Evolutionary conservation across 2,329 filamentous ascomycete species (phyloP).

Genomic region (Arthroderma sp.): DNA sequence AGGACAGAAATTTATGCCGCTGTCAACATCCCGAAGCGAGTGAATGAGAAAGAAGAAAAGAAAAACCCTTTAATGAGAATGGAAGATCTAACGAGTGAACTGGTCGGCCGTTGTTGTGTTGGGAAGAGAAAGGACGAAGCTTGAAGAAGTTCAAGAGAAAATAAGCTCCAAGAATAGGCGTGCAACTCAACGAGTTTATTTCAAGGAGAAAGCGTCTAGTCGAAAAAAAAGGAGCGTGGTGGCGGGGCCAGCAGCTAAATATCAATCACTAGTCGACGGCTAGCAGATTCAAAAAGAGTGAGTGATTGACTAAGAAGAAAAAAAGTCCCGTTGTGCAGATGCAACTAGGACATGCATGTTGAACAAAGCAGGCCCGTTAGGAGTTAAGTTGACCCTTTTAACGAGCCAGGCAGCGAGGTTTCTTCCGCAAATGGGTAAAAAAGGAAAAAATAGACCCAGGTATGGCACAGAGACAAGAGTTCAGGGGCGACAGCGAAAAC

Average conservation of each 20-base stretch:
- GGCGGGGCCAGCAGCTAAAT: neutral
- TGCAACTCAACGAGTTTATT: neutral
- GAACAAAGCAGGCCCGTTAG: neutral
- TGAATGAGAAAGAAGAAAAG: neutral
- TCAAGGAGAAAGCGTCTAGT: neutral
- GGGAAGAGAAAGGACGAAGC: neutral
- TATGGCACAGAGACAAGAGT: neutral
- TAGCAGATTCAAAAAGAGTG: neutral
- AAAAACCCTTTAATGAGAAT: neutral
- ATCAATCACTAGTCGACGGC: neutral
- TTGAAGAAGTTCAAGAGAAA: neutral
- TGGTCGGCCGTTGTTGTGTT: neutral
- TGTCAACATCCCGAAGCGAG: neutral
- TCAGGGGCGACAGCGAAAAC: too few relatives aligned
- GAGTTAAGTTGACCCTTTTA: neutral
- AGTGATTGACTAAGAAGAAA: neutral
- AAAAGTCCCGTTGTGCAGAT: neutral
- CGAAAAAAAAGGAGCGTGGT: neutral
- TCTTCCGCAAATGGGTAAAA: neutral
- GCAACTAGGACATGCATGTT: neutral
- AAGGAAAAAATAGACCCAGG: neutral
- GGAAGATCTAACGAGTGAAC: neutral
- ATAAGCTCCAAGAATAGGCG: neutral
- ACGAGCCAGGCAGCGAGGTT: slow-evolving; percentile 1
- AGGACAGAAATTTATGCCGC: neutral